phyloP scores from a whole-genome alignment of 192 early-diverging fungal genomes.

The Dissophora ornata region DNA sequence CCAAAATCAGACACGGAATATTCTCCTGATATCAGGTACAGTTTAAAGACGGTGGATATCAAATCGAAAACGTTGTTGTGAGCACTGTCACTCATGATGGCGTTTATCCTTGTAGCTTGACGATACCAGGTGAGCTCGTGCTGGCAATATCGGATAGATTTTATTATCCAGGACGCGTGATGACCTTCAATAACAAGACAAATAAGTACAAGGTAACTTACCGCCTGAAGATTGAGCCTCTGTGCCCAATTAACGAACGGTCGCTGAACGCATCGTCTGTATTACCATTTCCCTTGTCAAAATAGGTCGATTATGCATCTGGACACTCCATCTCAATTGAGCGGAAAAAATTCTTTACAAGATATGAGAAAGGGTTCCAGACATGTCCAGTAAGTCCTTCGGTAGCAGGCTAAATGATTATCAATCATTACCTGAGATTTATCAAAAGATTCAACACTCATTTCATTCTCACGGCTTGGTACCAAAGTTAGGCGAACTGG shows the following conservation, averaged over 20 bases:
- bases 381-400: constrained; percentile 33
- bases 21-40: constrained; percentile 9
- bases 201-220: constrained; percentile 49
- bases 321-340: constrained; percentile 33
- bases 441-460: no score
- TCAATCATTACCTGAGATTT: no score
- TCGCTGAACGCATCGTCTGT: not conserved
- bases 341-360: constrained; percentile 41
- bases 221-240: not conserved
- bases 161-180: constrained; percentile 37
- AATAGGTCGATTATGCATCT: constrained; percentile 32
- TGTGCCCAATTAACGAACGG: not conserved
- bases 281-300: no score
- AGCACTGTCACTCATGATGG: not conserved
- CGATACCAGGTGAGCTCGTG: constrained; percentile 41
- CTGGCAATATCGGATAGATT: constrained; percentile 18
- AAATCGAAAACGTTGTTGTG: no score
- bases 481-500: constrained; percentile 40
- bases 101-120: constrained; percentile 9
- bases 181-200: constrained; percentile 31
- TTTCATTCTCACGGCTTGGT: no score
- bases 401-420: no score
- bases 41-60: not conserved
- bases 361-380: constrained; percentile 41
- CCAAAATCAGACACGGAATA: constrained; percentile 1